Evolutionary conservation across 1,139 yeast species (phyloP).

Genomic region (Saccharomycopsis phalli): DNA sequence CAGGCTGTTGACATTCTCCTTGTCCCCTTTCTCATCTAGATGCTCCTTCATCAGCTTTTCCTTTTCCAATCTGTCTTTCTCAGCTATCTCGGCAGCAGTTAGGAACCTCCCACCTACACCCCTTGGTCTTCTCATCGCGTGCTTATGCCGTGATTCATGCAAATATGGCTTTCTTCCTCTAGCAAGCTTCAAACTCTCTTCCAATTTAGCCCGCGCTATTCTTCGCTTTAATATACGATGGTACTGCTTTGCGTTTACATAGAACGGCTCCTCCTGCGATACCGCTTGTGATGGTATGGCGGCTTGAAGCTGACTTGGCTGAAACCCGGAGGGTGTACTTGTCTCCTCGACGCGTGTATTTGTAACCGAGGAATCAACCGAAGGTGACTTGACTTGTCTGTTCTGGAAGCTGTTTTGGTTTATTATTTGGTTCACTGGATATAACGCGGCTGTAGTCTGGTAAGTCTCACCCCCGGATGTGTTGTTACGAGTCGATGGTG

Average conservation of each 20-base stretch:
- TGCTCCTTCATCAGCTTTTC: no score
- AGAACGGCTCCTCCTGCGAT: constrained; percentile 77
- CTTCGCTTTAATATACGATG: constrained; percentile 90
- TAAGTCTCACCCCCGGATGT: neutral
- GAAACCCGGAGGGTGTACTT: constrained; percentile 1
- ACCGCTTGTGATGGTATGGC: neutral
- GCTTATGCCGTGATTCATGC: constrained; percentile 96
- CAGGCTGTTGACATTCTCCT: no score
- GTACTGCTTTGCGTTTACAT: constrained; percentile 96
- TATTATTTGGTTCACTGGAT: neutral
- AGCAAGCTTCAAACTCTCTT: constrained; percentile 78
- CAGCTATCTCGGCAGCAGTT: constrained; percentile 95
- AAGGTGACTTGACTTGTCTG: neutral
- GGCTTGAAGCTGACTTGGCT: neutral
- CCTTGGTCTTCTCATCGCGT: constrained; percentile 98
- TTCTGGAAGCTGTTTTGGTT: neutral
- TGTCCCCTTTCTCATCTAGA: no score
- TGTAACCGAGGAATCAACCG: no score
- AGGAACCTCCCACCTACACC: constrained; percentile 97
- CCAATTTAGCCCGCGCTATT: constrained; percentile 86
- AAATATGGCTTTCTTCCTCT: constrained; percentile 89
- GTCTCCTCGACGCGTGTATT: neutral
- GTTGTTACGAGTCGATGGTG: neutral
- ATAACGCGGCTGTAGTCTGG: neutral
- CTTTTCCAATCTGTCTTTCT: constrained; percentile 54